Evolutionary conservation across 768 basidiomycete species (phyloP).

Genomic region (Obba rivulosa): DNA sequence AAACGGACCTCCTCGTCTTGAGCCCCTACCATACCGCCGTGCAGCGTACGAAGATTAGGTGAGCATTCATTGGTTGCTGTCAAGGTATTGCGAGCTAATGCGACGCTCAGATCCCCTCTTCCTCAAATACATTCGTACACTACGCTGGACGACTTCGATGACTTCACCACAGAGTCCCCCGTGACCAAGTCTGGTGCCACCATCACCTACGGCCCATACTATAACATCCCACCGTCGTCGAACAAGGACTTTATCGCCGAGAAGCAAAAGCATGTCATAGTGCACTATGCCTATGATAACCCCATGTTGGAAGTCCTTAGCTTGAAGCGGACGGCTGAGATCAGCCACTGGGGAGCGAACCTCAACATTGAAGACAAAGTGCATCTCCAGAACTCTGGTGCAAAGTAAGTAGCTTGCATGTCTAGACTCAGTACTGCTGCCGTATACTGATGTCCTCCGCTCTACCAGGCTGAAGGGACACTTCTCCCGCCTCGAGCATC

Average conservation of each 20-base stretch:
- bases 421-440: neutral
- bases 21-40: slow-evolving; percentile 79
- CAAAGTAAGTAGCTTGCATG: slow-evolving; percentile 56
- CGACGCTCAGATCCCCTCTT: slow-evolving; percentile 50
- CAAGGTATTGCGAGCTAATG: neutral
- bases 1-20: slow-evolving; percentile 70
- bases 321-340: slow-evolving; percentile 75
- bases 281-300: slow-evolving; percentile 82
- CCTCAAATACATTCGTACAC: slow-evolving; percentile 71
- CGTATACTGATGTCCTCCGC: neutral
- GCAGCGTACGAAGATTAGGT: slow-evolving; percentile 88
- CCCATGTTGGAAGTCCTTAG: slow-evolving; percentile 74
- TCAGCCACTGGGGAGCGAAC: slow-evolving; percentile 97
- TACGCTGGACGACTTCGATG: slow-evolving; percentile 54
- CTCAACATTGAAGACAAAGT: slow-evolving; percentile 91
- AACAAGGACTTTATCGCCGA: slow-evolving; percentile 48
- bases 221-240: slow-evolving; percentile 63
- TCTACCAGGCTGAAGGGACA: slow-evolving; percentile 82
- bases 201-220: slow-evolving; percentile 86
- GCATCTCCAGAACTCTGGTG: slow-evolving; percentile 82
- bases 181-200: slow-evolving; percentile 74
- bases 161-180: slow-evolving; percentile 53
- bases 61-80: slow-evolving; percentile 21
- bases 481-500: slow-evolving; percentile 89
- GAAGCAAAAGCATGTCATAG: slow-evolving; percentile 57